phyloP scores from a whole-genome alignment of 176 grass and related monocot species.

The Oryza rufipogon region DNA sequence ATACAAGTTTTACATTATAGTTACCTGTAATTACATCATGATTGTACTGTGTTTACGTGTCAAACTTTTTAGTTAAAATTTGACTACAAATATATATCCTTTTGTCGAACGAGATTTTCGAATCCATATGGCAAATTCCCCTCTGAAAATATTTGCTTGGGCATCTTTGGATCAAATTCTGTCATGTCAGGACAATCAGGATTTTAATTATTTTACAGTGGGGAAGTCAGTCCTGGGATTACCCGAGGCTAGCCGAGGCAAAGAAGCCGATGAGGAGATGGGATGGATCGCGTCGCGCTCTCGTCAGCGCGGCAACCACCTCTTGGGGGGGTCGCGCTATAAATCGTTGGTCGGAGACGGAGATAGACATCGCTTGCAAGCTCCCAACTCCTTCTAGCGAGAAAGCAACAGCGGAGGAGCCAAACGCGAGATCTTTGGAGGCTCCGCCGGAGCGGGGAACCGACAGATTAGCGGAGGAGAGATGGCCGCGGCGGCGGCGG shows the following conservation, averaged over 20 bases:
- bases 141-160: neutral
- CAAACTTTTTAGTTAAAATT: no score
- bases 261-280: neutral
- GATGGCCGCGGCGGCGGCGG: slow-evolving; percentile 53
- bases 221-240: neutral
- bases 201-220: no score
- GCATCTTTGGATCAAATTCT: neutral
- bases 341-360: neutral
- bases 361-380: slow-evolving; percentile 29
- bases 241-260: no score
- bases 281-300: neutral
- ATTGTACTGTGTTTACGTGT: no score
- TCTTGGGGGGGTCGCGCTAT: neutral
- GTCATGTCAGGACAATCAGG: no score
- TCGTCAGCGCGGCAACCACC: neutral
- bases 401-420: slow-evolving; percentile 13
- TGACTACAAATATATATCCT: no score
- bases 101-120: no score
- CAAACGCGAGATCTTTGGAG: slow-evolving; percentile 32
- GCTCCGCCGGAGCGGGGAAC: slow-evolving; percentile 14
- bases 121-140: no score
- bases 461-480: neutral
- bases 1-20: no score
- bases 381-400: slow-evolving; percentile 23
- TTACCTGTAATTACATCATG: no score